A percentile compares a stretch with the other conserved stretches of the same genome.
Evolutionary conservation across 2,329 filamentous ascomycete genomes (phyloP).

Genomic region (Colletotrichum abscissum): DNA sequence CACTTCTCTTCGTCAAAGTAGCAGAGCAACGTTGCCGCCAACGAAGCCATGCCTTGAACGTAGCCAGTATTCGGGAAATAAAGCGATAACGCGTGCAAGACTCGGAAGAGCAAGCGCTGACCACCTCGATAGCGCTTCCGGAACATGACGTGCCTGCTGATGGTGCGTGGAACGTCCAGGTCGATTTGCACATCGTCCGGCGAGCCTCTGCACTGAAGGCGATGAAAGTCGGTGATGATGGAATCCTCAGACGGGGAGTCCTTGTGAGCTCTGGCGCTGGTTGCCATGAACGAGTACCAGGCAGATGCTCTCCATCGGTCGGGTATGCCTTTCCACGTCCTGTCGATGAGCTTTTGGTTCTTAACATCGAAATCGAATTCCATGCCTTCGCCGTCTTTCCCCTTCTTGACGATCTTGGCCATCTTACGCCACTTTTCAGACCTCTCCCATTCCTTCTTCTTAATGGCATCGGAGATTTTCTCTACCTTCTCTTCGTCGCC

Average conservation of each 20-base stretch:
- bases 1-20: conserved; percentile 96
- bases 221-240: conserved; percentile 78
- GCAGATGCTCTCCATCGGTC: conserved; percentile 94
- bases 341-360: conserved; percentile 86
- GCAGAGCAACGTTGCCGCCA: conserved; percentile 91
- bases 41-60: conserved; percentile 96
- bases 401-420: conserved; percentile 67
- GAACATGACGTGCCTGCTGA: conserved; percentile 98
- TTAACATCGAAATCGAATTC: conserved; percentile 83
- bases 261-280: conserved; percentile 75
- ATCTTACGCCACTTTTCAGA: conserved; percentile 77
- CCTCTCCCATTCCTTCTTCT: conserved; percentile 71
- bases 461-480: conserved; percentile 64
- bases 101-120: conserved; percentile 90
- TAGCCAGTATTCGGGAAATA: conserved; percentile 94
- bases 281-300: conserved; percentile 91
- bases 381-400: conserved; percentile 66
- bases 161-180: conserved; percentile 93
- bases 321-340: conserved; percentile 98
- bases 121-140: conserved; percentile 90
- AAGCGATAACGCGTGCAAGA: conserved; percentile 90
- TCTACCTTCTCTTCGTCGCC: conserved; percentile 68
- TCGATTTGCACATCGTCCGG: conserved; percentile 97
- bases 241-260: conserved; percentile 76
- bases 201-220: conserved; percentile 78